phyloP scores from a whole-genome alignment of 1,284 basidiomycete species.

The Microbotryum scabiosae region DNA sequence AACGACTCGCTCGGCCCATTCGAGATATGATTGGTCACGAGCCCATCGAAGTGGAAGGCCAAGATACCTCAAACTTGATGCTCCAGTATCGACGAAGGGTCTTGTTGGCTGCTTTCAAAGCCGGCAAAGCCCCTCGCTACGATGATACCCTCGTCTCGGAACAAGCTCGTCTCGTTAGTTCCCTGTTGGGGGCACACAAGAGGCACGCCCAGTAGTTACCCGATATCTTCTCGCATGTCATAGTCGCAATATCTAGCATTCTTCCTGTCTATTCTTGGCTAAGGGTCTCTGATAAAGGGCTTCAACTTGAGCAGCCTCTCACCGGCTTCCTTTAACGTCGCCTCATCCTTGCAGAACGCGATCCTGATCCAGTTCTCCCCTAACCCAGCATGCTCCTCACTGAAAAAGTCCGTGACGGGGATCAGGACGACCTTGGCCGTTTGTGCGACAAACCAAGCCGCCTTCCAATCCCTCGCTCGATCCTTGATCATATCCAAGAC shows the following conservation, averaged over 20 bases:
- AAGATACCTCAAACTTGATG: background rate
- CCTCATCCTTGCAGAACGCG: conserved; percentile 86
- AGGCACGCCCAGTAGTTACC: no score
- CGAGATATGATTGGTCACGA: conserved; percentile 14
- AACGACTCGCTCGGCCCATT: conserved; percentile 20
- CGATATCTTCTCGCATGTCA: no score
- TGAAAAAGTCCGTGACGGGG: conserved; percentile 94
- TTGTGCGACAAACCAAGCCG: conserved; percentile 41
- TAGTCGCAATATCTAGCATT: no score
- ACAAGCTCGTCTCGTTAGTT: background rate
- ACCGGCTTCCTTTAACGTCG: conserved; percentile 66
- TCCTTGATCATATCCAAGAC: conserved; percentile 68
- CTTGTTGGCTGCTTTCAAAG: conserved; percentile 19
- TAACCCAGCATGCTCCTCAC: conserved; percentile 68
- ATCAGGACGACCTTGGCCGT: conserved; percentile 76
- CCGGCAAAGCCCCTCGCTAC: conserved; percentile 2
- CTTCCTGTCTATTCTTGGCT: background rate
- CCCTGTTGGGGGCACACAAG: background rate
- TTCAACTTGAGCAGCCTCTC: conserved; percentile 65
- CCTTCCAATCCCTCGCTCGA: conserved; percentile 80
- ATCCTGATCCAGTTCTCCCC: conserved; percentile 81
- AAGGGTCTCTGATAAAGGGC: conserved; percentile 50
- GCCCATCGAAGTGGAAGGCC: background rate
- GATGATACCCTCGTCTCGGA: background rate
- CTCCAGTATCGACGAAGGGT: conserved; percentile 7